Base-by-base conservation (phyloP, 2,329 filamentous ascomycete species). In the Daldinia sp. region DNA sequence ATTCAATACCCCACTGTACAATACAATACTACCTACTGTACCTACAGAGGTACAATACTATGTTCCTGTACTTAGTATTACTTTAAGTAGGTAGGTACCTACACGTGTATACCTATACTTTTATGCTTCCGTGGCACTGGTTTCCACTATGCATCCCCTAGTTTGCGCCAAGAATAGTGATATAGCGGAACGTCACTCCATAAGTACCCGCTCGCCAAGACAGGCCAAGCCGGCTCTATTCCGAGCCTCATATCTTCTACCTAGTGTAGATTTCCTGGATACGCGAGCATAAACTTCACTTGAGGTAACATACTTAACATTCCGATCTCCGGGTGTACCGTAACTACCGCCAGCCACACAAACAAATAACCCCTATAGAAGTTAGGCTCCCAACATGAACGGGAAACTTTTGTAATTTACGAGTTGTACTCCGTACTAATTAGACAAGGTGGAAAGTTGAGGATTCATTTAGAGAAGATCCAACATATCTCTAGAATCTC, bases 101-200 rank as follows among this genome's bases (percentile, higher is more conserved):
- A 47, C 43, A 10, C 13, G 19, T 13, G 17, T 15, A 17, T 29
- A 47, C 9, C 21, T 47, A 29, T 17, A n/a, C n/a, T n/a, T n/a
- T 13, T 15, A 10, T 15, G 21, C 39, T 43, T 43, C 39, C 39
- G 25, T 43, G 39, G 39, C 39, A 45, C 13, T 45, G 39, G 39
- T 45, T 27, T 45, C 21, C 39, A 27, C 39, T 23, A 27, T 45
- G 39, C 39, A 45, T 27, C 39, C 39, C 21, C 13, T 45, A 45
- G 39, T 27, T 45, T 45, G 6, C 13, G 39, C 39, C 39, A 45
- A 45, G 39, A 45, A n/a, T 19, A 21, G 15, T 29, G 60, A 63
- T 57, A 61, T 41, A 57, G 52, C 59, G 59, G 53, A 53, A 58
- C 52, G 37, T 27, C 41, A 51, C 45, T 34, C 29, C 41, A 34